Conservation (phyloP, 306 rosid genomes). For the Medicago ruthenica region DNA sequence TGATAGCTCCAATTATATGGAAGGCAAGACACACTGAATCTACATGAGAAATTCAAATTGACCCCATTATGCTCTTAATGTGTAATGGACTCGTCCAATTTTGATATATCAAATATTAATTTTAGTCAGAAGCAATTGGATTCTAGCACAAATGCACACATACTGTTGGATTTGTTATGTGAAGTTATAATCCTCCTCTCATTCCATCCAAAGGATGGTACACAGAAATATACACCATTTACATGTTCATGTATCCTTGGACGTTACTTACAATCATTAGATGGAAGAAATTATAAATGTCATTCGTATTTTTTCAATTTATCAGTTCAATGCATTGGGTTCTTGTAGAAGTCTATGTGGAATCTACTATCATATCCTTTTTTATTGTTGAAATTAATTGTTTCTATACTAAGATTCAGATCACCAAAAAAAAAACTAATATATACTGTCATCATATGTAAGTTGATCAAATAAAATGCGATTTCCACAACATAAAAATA, state of each 20-base stretch:
- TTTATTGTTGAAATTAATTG: not conserved
- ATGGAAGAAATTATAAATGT: slow-evolving; percentile 27
- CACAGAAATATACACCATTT: slow-evolving; percentile 31
- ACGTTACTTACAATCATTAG: slow-evolving; percentile 32
- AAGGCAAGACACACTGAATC: slow-evolving; percentile 61
- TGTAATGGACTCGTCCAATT: slow-evolving; percentile 36
- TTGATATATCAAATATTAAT: slow-evolving; percentile 24
- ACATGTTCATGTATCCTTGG: slow-evolving; percentile 9
- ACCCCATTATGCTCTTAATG: slow-evolving; percentile 17
- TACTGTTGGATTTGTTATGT: slow-evolving; percentile 19
- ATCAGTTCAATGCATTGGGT: not conserved
- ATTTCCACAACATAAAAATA: slow-evolving; percentile 11
- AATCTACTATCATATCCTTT: not conserved
- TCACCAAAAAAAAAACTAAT: slow-evolving; percentile 3
- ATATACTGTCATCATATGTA: slow-evolving; percentile 12
- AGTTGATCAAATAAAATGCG: slow-evolving; percentile 35
- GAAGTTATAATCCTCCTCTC: slow-evolving; percentile 36
- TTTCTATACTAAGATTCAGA: too few species aligned
- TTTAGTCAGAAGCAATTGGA: slow-evolving; percentile 30
- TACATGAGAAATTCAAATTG: slow-evolving; percentile 39
- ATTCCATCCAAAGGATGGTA: slow-evolving; percentile 17
- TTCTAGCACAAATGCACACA: slow-evolving; percentile 34
- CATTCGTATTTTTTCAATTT: slow-evolving; percentile 17
- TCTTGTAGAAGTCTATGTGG: not conserved
- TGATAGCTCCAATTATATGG: slow-evolving; percentile 82